Evolutionary conservation across 208 protist species (phyloP), one percentile per base, ranked within the genome.

Genomic region (Trypanosoma cruzi): DNA sequence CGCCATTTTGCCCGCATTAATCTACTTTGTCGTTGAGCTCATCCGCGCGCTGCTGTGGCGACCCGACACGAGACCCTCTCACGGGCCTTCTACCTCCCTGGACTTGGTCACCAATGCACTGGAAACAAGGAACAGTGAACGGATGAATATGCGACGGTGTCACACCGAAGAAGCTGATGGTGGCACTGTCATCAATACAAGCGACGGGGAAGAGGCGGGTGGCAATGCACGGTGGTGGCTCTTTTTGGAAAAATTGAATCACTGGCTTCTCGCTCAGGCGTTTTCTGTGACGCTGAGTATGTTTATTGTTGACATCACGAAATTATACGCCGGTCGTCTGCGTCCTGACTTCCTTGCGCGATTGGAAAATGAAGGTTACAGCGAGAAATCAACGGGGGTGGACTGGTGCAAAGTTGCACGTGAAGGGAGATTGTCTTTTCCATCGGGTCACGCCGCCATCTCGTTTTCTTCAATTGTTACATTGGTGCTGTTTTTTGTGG

Each of bases 301-400:
- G 46, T 28, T 71, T n/a, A 64, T 92, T 61, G 77, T 89, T 61
- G 65, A 82, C 46, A 18, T 48, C n/a, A 59, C 64, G 0, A 93
- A 90, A 73, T 44, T 90, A 20, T 90, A 89, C 64, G 82, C 81
- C 11, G 88, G 88, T 2, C 74, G 82, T 13, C 73, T 90, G 18
- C 79, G 84, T 16, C 84, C 84, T 34, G 84, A 93, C 60, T 90
- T 93, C 52, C 64, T 90, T 20, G 22, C 59, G 4, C 82, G 87
- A 6, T 77, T 93, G n/a, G 62, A 63, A 22, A 20, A 13, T 0
- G 71, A 60, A 28, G 59, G 66, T 14, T 59, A 72, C 42, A 75
- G 26, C 52, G 24, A 50, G 22, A 1, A 22, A 50, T 70, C 65
- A 7, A 8, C 20, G n/a, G 36, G 34, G 31, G 53, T 67, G 13